Conservation (phyloP, 768 basidiomycete species). For the Trametes cubensis region DNA sequence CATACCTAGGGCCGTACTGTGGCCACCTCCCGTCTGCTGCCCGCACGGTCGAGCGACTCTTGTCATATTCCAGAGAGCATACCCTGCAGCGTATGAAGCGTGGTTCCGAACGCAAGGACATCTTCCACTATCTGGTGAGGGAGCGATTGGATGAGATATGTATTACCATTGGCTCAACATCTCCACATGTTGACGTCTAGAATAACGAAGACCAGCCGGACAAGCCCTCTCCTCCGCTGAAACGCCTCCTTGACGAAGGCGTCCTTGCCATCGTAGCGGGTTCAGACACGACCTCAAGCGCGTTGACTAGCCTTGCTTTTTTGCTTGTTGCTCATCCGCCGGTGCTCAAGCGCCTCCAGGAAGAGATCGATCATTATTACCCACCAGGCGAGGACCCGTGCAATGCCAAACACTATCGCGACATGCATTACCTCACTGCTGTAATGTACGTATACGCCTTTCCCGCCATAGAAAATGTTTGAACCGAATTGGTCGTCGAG, state of each 20-base stretch:
- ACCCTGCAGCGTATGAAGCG: slow-evolving; percentile 18
- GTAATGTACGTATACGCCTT: slow-evolving; percentile 23
- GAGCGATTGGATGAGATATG: background rate
- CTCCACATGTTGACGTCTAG: slow-evolving; percentile 25
- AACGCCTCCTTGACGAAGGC: slow-evolving; percentile 44
- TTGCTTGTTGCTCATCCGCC: slow-evolving; percentile 39
- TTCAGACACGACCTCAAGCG: slow-evolving; percentile 47
- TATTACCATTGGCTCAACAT: background rate
- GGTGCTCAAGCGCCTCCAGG: slow-evolving; percentile 39
- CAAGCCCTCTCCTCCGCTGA: slow-evolving; percentile 37
- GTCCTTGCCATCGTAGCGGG: slow-evolving; percentile 48
- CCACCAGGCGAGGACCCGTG: slow-evolving; percentile 37
- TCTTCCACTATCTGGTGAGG: slow-evolving; percentile 47
- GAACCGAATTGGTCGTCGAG: too few relatives aligned
- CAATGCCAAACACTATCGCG: slow-evolving; percentile 12
- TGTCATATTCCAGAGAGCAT: background rate
- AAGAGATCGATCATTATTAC: slow-evolving; percentile 44
- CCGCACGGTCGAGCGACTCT: background rate
- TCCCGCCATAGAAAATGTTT: background rate
- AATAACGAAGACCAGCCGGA: slow-evolving; percentile 46
- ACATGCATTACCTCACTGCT: slow-evolving; percentile 31
- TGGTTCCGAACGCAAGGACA: slow-evolving; percentile 43
- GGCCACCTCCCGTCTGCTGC: slow-evolving; percentile 9
- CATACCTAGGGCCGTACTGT: slow-evolving; percentile 7
- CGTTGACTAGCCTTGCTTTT: slow-evolving; percentile 41